These are phyloP conservation scores for Lentinula novae-zelandiae DNA, from an alignment of 1,284 basidiomycete genomes.

Conservation along the genomic window DNA sequence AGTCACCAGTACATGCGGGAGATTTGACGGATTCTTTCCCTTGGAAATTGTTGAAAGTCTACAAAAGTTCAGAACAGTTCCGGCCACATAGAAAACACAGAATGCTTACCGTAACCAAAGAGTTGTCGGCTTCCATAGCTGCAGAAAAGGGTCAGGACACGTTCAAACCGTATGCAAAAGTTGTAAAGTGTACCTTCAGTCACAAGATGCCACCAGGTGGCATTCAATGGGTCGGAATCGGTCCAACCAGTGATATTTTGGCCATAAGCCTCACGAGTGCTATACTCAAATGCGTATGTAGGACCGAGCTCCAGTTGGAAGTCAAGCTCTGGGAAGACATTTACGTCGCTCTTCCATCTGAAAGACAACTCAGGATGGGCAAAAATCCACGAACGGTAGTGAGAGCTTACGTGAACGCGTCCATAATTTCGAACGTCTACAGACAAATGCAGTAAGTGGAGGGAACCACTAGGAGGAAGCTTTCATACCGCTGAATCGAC, in stretches of 20 bases:
- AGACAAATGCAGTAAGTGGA: background rate
- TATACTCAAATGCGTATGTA: conserved; percentile 65
- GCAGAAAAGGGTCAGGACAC: background rate
- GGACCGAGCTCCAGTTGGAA: conserved; percentile 56
- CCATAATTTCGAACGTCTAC: conserved; percentile 73
- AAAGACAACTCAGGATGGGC: background rate
- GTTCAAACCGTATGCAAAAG: background rate
- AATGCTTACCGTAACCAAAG: conserved; percentile 53
- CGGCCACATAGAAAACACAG: background rate
- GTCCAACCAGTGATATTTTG: conserved; percentile 60
- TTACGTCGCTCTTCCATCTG: conserved; percentile 65
- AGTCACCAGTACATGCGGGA: conserved; percentile 56
- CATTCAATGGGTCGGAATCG: conserved; percentile 67
- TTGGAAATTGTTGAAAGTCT: conserved; percentile 70
- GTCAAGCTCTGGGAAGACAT: conserved; percentile 52
- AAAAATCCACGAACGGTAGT: conserved; percentile 23
- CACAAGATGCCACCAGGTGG: conserved; percentile 80
- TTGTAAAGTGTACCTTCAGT: conserved; percentile 56
- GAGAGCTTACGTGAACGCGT: conserved; percentile 58
- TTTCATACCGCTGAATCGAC: conserved; percentile 63
- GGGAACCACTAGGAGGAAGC: background rate
- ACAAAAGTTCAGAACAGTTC: background rate
- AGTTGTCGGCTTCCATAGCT: conserved; percentile 63
- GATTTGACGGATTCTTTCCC: conserved; percentile 62
- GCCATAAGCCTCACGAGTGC: conserved; percentile 67